Percentiles rank a stretch among this genome's conserved stretches.
Conservation (phyloP, 345 rosid genomes). For the Cardamine chenopodiifolia region DNA sequence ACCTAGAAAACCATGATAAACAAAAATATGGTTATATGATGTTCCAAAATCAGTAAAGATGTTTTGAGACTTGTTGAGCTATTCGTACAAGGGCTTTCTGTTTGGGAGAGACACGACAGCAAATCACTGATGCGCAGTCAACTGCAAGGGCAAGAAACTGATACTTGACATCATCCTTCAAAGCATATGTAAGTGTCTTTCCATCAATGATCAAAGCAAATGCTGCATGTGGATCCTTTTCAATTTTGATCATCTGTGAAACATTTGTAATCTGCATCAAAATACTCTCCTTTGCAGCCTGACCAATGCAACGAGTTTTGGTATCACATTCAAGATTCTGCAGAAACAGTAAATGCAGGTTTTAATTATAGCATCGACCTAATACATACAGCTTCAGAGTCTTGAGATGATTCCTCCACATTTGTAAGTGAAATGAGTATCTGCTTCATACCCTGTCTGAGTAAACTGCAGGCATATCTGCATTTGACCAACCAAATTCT, state of each 20-base stretch:
- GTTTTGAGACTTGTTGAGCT: not conserved
- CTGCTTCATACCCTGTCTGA: slow-evolving; percentile 76
- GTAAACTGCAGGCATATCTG: slow-evolving; percentile 85
- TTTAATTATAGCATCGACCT: slow-evolving; percentile 22
- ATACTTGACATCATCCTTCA: slow-evolving; percentile 59
- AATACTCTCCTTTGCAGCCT: slow-evolving; percentile 62
- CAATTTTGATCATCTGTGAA: slow-evolving; percentile 49
- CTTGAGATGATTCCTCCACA: slow-evolving; percentile 35
- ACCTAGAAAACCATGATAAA: slow-evolving; percentile 47
- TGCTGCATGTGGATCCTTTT: slow-evolving; percentile 51
- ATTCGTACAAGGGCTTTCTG: slow-evolving; percentile 73
- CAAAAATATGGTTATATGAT: not conserved
- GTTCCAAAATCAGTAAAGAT: not conserved
- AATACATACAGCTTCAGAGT: slow-evolving; percentile 40
- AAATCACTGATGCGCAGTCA: slow-evolving; percentile 79
- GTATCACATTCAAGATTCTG: slow-evolving; percentile 9
- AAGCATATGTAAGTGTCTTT: slow-evolving; percentile 62
- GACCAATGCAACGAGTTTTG: slow-evolving; percentile 31
- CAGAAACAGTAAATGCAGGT: not conserved
- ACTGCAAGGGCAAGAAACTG: slow-evolving; percentile 71
- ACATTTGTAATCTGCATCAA: slow-evolving; percentile 55
- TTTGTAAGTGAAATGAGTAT: slow-evolving; percentile 38
- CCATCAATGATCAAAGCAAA: slow-evolving; percentile 82
- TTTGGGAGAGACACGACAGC: slow-evolving; percentile 88
- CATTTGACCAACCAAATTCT: slow-evolving; percentile 35